Percentiles rank a stretch among this genome's conserved stretches.
Conservation (phyloP, 2,329 filamentous ascomycete species). For the Parastagonospora avenae region DNA sequence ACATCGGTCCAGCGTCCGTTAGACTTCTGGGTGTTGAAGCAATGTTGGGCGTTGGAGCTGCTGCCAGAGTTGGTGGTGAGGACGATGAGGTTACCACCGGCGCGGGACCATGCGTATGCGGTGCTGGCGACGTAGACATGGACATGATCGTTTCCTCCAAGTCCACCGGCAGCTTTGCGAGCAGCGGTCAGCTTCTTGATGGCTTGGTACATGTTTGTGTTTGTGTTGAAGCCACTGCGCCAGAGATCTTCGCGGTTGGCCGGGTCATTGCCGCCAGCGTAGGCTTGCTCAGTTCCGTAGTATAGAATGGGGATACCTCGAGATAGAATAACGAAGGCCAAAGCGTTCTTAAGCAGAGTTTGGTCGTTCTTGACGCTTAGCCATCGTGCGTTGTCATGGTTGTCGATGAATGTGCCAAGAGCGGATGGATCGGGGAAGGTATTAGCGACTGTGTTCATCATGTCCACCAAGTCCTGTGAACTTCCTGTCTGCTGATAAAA, state of each 20-base stretch:
- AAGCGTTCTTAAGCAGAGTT: constrained; percentile 45
- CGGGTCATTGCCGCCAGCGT: constrained; percentile 44
- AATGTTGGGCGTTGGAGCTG: constrained; percentile 47
- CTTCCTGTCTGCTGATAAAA: constrained; percentile 42
- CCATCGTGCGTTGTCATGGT: constrained; percentile 49
- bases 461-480: constrained; percentile 41
- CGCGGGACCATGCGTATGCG: constrained; percentile 55
- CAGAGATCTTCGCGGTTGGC: constrained; percentile 50
- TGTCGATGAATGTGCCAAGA: constrained; percentile 47
- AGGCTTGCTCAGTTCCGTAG: constrained; percentile 48
- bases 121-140: constrained; percentile 51
- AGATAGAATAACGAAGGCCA: constrained; percentile 45
- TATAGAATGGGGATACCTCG: constrained; percentile 50
- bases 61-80: constrained; percentile 54
- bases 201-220: constrained; percentile 34
- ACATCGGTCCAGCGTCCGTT: constrained; percentile 51
- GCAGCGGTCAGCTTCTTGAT: constrained; percentile 33
- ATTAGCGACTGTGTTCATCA: constrained; percentile 40
- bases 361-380: constrained; percentile 43
- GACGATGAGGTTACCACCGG: constrained; percentile 52
- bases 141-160: constrained; percentile 52
- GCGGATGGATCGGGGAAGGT: constrained; percentile 42
- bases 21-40: constrained; percentile 49
- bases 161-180: constrained; percentile 47
- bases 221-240: constrained; percentile 44